These are phyloP conservation scores for Chlorella sp. DNA, from an alignment of 139 green algal species.

Conservation along the genomic window DNA sequence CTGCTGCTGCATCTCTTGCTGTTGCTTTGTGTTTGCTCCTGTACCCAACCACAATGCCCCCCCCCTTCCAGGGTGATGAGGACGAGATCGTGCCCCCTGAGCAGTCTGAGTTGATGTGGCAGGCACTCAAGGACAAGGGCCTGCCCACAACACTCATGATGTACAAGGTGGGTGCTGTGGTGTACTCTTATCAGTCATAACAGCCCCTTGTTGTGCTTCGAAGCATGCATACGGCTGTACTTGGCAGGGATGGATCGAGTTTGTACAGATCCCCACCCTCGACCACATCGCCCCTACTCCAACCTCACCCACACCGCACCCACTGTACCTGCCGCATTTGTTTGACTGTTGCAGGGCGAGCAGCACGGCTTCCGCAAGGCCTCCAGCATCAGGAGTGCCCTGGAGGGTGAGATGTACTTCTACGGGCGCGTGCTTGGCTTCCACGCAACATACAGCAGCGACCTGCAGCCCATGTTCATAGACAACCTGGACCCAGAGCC, in stretches of 20 bases:
- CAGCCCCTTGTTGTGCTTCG: not conserved
- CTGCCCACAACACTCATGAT: constrained; percentile 69
- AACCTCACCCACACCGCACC: not conserved
- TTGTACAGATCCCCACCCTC: too few species aligned
- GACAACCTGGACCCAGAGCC: too few species aligned
- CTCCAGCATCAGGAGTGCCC: constrained; percentile 37
- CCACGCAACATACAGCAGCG: constrained; percentile 29
- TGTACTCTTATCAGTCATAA: not conserved
- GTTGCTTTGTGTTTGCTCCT: too few species aligned
- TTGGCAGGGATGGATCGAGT: too few species aligned
- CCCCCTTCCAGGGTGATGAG: constrained; percentile 73
- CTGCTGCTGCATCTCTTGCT: too few species aligned
- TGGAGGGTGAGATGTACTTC: constrained; percentile 77
- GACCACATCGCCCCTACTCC: not conserved
- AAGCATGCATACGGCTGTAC: not conserved
- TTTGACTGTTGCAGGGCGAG: constrained; percentile 47
- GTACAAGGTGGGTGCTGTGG: constrained; percentile 37
- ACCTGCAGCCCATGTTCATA: constrained; percentile 49
- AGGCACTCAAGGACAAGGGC: constrained; percentile 50
- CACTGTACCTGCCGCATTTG: not conserved
- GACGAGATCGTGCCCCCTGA: constrained; percentile 79
- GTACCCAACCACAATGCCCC: too few species aligned
- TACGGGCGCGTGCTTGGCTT: constrained; percentile 64
- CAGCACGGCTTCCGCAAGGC: constrained; percentile 76
- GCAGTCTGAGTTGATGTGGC: constrained; percentile 59